Evolutionary conservation across 2,329 filamentous ascomycete species (phyloP), one percentile per base, ranked within the genome.

Genomic region (Epicoccum nigrum): DNA sequence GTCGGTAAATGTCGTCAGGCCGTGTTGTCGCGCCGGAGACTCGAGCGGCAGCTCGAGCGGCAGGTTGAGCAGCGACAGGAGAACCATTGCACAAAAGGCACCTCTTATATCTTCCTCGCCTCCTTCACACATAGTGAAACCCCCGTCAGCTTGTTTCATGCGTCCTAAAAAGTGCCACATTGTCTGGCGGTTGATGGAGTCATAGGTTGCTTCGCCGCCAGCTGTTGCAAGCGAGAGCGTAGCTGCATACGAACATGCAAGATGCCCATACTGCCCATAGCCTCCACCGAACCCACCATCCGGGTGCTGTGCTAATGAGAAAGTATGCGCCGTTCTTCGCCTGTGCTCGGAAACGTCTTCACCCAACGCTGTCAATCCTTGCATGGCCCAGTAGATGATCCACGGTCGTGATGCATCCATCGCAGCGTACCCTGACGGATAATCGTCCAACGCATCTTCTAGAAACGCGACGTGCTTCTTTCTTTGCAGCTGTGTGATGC

Each of bases 51-150:
- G 80, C 46, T 90, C 84, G 41, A 95, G 81, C 13, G 94, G 94
- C 39, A 99, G 78, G 68, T 91, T 86, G 47, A 97, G 83, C 37
- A 97, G 79, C 7, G 89, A 89, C 62, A 97, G 85, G 47, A 96
- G 82, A 50, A 93, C 87, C 68, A 93, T 83, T 40, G 92, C 90
- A 76, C 92, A 97, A 77, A 96, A 99, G 45, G 92, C 92, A 56
- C 93, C 94, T 69, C 91, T 86, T 54, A 97, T 89, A 73, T 99
- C 94, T 74, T 94, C 88, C 76, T 99, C 94, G 51, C 92, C 94
- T 53, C 89, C 90, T 41, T 88, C 76, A 43, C 86, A 87, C 79
- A 99, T 89, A 64, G 87, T 86, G 71, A 99, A 97, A n/a, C 91
- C 91, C 42, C 94, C 94, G 69, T 90, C 86, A 9, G 83, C 78